Base-by-base conservation (phyloP, 1,284 basidiomycete genomes). In the Heliocybe sulcata region DNA sequence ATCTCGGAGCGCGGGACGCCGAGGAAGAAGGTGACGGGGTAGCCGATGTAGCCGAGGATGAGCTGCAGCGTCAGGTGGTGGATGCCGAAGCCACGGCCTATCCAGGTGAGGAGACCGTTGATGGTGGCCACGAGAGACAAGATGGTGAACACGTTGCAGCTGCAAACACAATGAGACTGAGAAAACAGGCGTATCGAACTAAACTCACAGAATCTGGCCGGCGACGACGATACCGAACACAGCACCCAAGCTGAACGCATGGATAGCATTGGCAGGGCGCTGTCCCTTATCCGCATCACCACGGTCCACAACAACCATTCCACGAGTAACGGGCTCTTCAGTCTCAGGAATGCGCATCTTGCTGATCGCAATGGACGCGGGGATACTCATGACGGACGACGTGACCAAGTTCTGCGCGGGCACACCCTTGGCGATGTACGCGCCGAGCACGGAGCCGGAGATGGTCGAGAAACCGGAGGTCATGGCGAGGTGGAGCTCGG, bases 401-500 rank as follows among this genome's bases (percentile, higher is more conserved):
- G 93, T 94, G 64, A 96, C 79, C 27, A 96, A 77, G 69, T 91
- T 92, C 69, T 85, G 80, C 16, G 92, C 72, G 29, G 89, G 87
- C 35, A 96, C 89, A 55, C 94, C 94, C 59, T 94, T 72, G 55
- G 71, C 73, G 64, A 95, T 89, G 70, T 95, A 96, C 45, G 91
- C 92, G 55, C 81, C 76, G 55, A 96, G 77, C 16, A 95, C 92
- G 54, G 91, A 92, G 51, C 94, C 94, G 54, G 93, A 87, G 62
- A 95, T 95, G 54, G 92, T 94, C 9, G 92, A 90, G 73, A 93
- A 92, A 74, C 92, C 94, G 56, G 91, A 94, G 33, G 90, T 92
- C 87, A 95, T 92, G 55, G 86, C 82, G 57, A 94, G 78, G 74
- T 95, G 93, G 27, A 95, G 73, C 71, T 96, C 94, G 53, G 91